Evolutionary conservation across 2,329 filamentous ascomycete species (phyloP).

Genomic region (Alternaria arbusti): DNA sequence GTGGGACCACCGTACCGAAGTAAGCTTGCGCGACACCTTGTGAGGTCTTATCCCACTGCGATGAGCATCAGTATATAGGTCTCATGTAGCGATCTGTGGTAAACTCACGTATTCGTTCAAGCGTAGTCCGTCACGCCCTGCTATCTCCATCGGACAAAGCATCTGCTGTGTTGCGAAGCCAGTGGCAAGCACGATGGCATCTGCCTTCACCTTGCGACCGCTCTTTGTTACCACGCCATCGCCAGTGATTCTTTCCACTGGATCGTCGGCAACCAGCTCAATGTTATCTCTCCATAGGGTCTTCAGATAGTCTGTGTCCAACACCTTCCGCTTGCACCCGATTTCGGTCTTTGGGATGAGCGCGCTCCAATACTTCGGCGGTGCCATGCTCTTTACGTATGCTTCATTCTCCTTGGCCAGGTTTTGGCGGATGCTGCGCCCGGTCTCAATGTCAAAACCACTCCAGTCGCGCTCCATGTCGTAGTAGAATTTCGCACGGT

Average conservation of each 20-base stretch:
- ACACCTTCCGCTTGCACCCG: slow-evolving; percentile 57
- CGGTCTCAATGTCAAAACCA: slow-evolving; percentile 50
- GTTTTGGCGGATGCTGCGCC: slow-evolving; percentile 45
- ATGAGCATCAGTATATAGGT: background rate
- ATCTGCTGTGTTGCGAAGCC: slow-evolving; percentile 58
- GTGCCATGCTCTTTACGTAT: slow-evolving; percentile 54
- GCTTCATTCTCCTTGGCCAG: slow-evolving; percentile 48
- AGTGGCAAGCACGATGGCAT: slow-evolving; percentile 58
- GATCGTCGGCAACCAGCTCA: slow-evolving; percentile 52
- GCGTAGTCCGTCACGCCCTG: slow-evolving; percentile 50
- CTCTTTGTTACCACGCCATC: slow-evolving; percentile 49
- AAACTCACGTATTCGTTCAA: slow-evolving; percentile 47
- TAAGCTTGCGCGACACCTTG: slow-evolving; percentile 54
- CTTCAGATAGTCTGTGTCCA: slow-evolving; percentile 56
- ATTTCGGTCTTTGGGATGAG: slow-evolving; percentile 54
- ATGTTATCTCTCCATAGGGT: slow-evolving; percentile 53
- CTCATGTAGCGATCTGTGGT: background rate
- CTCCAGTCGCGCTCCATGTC: slow-evolving; percentile 54
- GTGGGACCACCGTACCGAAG: slow-evolving; percentile 56
- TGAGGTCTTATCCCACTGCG: slow-evolving; percentile 48
- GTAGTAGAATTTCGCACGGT: slow-evolving; percentile 52
- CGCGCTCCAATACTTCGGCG: slow-evolving; percentile 53
- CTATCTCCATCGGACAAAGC: slow-evolving; percentile 56
- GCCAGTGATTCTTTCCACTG: slow-evolving; percentile 49
- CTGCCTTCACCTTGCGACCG: slow-evolving; percentile 50